Evolutionary conservation across 177 flowering plant species (phyloP), one percentile per base, ranked within the genome.

Genomic region (Tripterygium wilfordii): DNA sequence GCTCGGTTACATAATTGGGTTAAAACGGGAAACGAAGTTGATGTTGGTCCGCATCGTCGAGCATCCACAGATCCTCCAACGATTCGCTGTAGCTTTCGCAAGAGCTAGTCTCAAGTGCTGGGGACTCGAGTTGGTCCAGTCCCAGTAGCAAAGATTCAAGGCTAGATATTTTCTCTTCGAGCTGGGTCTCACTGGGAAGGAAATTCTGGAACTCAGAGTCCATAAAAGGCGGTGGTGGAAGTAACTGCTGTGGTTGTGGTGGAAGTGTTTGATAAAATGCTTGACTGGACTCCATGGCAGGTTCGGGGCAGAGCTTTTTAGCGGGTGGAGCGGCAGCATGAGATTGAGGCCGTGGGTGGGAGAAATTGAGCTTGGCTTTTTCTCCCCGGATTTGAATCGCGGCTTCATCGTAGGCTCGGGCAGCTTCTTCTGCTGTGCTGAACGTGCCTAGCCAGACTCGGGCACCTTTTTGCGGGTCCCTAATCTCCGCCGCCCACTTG

Each of bases 401-500:
- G 17, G 86, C 91, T 5, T 47, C 59, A 29, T 83, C 91, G 49
- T 83, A 83, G 45, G 91, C 91, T 36, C 67, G 47, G 10, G 94
- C 94, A 0, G 94, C 94, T 37, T 76, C 83, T 25, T 76, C 86
- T 5, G 86, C 72, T 0, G 94, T 68, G 68, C 59, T 67, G 65
- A 53, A 85, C 8, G 94, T 85, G 0, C 94, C 94, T 21, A 84
- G 84, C 92, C 92, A 84, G 10, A 79, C 85, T 13, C 92, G 61
- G 30, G 64, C 74, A 0, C 92, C 92, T 48, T 79, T 77, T 5
- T 50, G 69, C 2, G 94, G 86, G 57, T 85, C 94, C 0, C 94
- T 72, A 17, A 82, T 85, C 63, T 85, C 94, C 1, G 88, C 88
- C 10, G 86, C 83, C 86, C 84, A 80, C 56, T 82, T 82, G 3